A percentile compares a stretch with the other conserved stretches of the same genome.
Evolutionary conservation across 441 rosid genomes (phyloP).

Genomic region (Arabidopsis hybrid): DNA sequence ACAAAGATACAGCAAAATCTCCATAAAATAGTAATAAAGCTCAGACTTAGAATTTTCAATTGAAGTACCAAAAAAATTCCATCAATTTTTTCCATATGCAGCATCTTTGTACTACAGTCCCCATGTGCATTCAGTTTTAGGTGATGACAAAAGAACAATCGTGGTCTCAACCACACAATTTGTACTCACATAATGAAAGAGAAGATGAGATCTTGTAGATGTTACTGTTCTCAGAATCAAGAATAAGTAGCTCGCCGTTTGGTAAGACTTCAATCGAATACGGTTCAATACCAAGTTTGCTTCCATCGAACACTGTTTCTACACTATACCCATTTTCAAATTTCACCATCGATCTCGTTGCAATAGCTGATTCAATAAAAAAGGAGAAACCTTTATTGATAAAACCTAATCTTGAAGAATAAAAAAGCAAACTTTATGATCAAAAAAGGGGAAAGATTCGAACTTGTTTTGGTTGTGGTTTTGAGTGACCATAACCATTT

Average conservation of each 20-base stretch:
- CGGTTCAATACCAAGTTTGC: slow-evolving; percentile 95
- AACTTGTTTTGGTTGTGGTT: slow-evolving; percentile 87
- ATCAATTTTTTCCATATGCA: slow-evolving; percentile 25
- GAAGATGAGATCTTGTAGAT: slow-evolving; percentile 85
- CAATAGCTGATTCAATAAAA: slow-evolving; percentile 56
- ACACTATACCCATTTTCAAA: slow-evolving; percentile 87
- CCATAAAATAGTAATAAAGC: slow-evolving; percentile 36
- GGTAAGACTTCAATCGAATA: slow-evolving; percentile 79
- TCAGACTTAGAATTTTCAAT: slow-evolving; percentile 4
- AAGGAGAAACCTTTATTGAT: slow-evolving; percentile 22
- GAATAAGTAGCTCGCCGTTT: slow-evolving; percentile 79
- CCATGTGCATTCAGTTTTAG: slow-evolving; percentile 43
- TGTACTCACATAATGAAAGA: slow-evolving; percentile 78
- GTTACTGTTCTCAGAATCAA: slow-evolving; percentile 90
- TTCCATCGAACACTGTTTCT: slow-evolving; percentile 95
- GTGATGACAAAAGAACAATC: slow-evolving; percentile 26
- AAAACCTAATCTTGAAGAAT: background rate
- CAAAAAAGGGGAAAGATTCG: background rate
- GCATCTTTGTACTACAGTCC: slow-evolving; percentile 34
- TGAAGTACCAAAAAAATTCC: slow-evolving; percentile 12
- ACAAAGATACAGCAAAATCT: slow-evolving; percentile 44
- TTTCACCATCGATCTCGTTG: slow-evolving; percentile 87
- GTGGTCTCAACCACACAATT: background rate
- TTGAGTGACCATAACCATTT: slow-evolving; percentile 91
- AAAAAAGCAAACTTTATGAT: background rate